Conservation (phyloP, 2,329 filamentous ascomycete genomes). For the Apiospora phragmitis region DNA sequence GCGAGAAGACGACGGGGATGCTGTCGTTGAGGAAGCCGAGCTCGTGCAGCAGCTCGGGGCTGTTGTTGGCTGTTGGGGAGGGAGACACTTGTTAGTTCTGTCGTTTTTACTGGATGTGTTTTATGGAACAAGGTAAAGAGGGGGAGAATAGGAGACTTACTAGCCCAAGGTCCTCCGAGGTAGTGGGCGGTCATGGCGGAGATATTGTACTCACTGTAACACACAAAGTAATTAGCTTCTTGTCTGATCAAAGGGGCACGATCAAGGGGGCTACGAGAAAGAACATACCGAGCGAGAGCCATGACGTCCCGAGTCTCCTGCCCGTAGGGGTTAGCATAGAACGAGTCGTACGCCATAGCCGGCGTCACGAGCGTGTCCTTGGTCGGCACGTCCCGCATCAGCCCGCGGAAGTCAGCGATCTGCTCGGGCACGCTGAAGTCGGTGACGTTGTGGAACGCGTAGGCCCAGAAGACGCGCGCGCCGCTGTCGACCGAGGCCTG, state of each 20-base stretch:
- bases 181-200: constrained; percentile 48
- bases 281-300: constrained; percentile 33
- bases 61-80: constrained; percentile 29
- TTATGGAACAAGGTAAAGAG: background rate
- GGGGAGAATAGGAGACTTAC: constrained; percentile 23
- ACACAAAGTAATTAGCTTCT: background rate
- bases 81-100: constrained; percentile 15
- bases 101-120: background rate
- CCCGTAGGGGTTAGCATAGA: constrained; percentile 28
- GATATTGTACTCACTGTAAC: constrained; percentile 33
- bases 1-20: constrained; percentile 53
- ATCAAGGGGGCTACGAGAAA: too few relatives aligned
- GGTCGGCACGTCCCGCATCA: constrained; percentile 30
- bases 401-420: constrained; percentile 38
- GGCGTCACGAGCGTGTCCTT: constrained; percentile 35
- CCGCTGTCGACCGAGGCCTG: constrained; percentile 49
- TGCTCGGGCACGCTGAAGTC: constrained; percentile 38
- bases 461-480: constrained; percentile 48
- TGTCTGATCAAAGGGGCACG: background rate
- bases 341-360: constrained; percentile 43
- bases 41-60: constrained; percentile 37
- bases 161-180: constrained; percentile 39
- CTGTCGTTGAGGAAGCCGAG: constrained; percentile 42
- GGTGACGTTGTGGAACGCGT: constrained; percentile 39
- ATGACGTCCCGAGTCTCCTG: constrained; percentile 33